Conservation (phyloP, 139 green algal species). For the Micractinium sp. region DNA sequence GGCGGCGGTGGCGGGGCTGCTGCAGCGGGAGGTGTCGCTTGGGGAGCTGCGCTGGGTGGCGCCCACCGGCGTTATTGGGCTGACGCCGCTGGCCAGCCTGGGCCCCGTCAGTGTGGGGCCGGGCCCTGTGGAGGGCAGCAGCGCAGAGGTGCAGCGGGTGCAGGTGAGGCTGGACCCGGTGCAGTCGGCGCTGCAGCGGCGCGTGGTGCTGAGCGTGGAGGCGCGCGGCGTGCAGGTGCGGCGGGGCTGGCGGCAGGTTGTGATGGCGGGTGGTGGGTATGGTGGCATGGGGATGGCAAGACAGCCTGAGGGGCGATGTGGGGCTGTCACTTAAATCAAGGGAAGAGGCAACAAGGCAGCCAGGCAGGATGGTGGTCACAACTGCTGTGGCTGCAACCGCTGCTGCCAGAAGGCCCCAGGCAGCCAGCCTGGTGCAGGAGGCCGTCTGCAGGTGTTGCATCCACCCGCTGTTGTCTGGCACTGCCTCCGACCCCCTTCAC, state of each 20-base stretch:
- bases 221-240: slow-evolving; percentile 44
- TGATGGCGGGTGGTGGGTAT: neutral
- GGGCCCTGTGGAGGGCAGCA: slow-evolving; percentile 59
- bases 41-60: slow-evolving; percentile 60
- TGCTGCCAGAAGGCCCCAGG: no score
- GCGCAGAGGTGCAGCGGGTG: slow-evolving; percentile 39
- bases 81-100: slow-evolving; percentile 62
- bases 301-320: no score
- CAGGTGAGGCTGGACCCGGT: slow-evolving; percentile 62
- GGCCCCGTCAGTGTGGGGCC: slow-evolving; percentile 64
- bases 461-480: no score
- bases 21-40: slow-evolving; percentile 51
- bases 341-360: neutral
- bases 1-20: neutral
- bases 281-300: no score
- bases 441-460: no score
- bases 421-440: no score
- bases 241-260: no score
- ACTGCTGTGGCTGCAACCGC: no score
- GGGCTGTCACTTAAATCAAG: no score
- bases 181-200: slow-evolving; percentile 57
- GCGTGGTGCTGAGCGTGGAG: slow-evolving; percentile 62
- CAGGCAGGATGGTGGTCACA: no score
- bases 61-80: slow-evolving; percentile 59
- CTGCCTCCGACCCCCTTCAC: neutral